Conservation (phyloP, 2,329 filamentous ascomycete species). For the Sporothrix curviconia region DNA sequence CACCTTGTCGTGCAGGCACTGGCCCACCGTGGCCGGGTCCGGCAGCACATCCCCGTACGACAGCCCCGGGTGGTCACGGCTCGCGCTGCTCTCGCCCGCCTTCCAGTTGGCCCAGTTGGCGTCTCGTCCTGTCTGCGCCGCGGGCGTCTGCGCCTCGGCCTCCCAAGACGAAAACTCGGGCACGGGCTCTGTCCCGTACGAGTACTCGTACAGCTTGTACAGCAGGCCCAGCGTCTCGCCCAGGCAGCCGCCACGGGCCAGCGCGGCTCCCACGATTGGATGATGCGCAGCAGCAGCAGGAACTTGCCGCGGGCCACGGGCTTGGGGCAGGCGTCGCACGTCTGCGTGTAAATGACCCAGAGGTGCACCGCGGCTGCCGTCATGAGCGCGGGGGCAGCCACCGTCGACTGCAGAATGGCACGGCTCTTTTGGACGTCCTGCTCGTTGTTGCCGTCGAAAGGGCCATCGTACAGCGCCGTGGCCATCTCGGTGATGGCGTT, state of each 20-base stretch:
- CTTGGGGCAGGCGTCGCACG: slow-evolving; percentile 10
- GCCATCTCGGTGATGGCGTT: slow-evolving; percentile 1
- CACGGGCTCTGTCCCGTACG: slow-evolving; percentile 5
- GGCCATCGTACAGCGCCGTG: background rate
- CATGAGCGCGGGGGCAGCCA: background rate
- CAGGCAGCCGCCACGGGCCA: slow-evolving; percentile 10
- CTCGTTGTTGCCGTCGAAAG: background rate
- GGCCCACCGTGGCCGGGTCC: background rate
- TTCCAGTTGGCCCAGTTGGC: background rate
- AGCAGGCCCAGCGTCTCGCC: slow-evolving; percentile 7
- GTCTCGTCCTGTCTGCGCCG: background rate
- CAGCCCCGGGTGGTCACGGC: background rate
- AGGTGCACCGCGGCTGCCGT: slow-evolving; percentile 4
- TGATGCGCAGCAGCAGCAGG: background rate
- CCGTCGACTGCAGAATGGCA: background rate
- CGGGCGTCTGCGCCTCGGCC: background rate
- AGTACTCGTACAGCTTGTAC: slow-evolving; percentile 13
- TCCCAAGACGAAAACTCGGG: background rate
- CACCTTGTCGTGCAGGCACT: slow-evolving; percentile 13
- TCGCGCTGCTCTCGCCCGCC: background rate
- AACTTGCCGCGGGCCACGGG: slow-evolving; percentile 4
- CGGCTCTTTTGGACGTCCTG: background rate
- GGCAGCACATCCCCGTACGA: background rate
- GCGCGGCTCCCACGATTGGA: slow-evolving; percentile 8
- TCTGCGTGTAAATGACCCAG: slow-evolving; percentile 11